Conservation (phyloP, 1,139 yeast species). For the Hansenula lynferdii region DNA sequence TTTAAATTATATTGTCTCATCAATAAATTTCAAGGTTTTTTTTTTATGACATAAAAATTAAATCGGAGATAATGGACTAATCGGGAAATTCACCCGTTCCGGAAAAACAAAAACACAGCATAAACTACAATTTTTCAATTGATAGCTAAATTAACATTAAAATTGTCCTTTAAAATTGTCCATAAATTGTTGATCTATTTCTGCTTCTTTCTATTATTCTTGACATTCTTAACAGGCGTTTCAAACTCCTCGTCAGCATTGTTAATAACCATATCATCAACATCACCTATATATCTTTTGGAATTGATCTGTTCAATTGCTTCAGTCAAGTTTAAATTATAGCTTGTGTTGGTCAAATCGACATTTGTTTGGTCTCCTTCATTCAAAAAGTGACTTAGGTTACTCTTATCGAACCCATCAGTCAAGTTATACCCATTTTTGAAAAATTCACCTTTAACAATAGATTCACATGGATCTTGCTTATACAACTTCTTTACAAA, state of each 20-base stretch:
- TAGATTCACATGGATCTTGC: constrained; percentile 29
- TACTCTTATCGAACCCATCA: background rate
- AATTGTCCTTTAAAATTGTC: no score
- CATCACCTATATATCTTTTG: background rate
- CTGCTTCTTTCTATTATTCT: no score
- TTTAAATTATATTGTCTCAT: no score
- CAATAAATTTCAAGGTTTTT: no score
- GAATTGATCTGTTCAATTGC: background rate
- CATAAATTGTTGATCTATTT: no score
- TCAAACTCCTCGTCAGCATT: background rate
- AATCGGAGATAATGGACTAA: no score
- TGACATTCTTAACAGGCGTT: no score
- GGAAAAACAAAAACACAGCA: no score
- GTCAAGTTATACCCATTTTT: background rate
- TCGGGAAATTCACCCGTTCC: no score
- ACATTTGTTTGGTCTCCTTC: background rate
- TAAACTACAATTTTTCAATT: no score
- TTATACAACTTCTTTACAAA: constrained; percentile 38
- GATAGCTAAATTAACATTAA: no score
- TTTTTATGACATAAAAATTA: no score
- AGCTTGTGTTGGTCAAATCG: background rate
- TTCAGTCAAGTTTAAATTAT: constrained; percentile 1
- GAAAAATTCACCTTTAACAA: constrained; percentile 8
- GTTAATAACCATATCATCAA: background rate
- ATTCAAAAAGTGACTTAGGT: constrained; percentile 1